Percentiles rank a stretch among this genome's conserved stretches.
Evolutionary conservation across 2,329 filamentous ascomycete species (phyloP).

Genomic region (Colletotrichum trifolii): DNA sequence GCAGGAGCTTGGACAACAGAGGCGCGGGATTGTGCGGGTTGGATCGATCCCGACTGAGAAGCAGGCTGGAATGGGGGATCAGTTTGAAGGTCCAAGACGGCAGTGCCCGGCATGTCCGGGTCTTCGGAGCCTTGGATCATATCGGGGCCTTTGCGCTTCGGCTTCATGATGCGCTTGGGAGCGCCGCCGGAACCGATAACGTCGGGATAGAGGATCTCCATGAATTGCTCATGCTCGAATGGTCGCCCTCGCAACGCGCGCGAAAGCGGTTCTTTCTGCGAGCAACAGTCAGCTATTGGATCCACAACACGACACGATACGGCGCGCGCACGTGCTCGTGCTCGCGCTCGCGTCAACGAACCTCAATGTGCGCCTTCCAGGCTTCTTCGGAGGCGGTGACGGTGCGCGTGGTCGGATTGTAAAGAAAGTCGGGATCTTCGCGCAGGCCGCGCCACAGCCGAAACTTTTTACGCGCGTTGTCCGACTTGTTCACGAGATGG

Average conservation of each 20-base stretch:
- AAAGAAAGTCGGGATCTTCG: constrained; percentile 67
- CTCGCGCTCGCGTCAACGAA: constrained; percentile 45
- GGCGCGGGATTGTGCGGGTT: constrained; percentile 41
- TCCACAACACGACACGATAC: background rate
- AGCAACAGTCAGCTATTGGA: constrained; percentile 35
- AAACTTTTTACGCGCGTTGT: constrained; percentile 72
- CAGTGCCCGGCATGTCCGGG: constrained; percentile 59
- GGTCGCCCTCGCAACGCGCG: constrained; percentile 66
- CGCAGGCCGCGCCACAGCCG: constrained; percentile 69
- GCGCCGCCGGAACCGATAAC: constrained; percentile 69
- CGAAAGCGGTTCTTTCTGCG: constrained; percentile 67
- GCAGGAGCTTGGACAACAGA: constrained; percentile 45
- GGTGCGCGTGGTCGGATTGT: constrained; percentile 60
- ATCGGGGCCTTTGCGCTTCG: constrained; percentile 61
- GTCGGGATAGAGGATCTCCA: constrained; percentile 70
- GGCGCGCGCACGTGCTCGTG: background rate
- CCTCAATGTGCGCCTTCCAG: constrained; percentile 68
- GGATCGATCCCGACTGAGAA: constrained; percentile 35
- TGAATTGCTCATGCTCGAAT: constrained; percentile 70
- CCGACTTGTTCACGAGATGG: constrained; percentile 72
- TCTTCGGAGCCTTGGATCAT: constrained; percentile 55
- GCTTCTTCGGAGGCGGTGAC: constrained; percentile 68
- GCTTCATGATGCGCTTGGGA: constrained; percentile 68
- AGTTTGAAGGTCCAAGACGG: constrained; percentile 57
- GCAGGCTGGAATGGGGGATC: constrained; percentile 44